Evolutionary conservation across 331 rosid genomes (phyloP), one percentile per base, ranked within the genome.

Genomic region (Cydonia oblonga): DNA sequence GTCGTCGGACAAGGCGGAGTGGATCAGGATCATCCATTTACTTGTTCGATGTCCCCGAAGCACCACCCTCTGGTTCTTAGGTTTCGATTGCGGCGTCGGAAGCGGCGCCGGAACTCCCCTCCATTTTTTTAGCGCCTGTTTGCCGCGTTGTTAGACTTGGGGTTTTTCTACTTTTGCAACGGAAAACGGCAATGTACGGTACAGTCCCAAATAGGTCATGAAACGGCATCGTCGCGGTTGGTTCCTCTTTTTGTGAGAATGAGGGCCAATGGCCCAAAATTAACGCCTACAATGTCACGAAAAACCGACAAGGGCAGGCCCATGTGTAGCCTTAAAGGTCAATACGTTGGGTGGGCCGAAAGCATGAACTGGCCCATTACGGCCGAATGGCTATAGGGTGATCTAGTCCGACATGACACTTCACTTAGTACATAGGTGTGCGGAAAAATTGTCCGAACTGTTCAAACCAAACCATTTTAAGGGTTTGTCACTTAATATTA

Each of bases 61-160:
- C 54, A 82, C 97, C 98, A 93, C 26, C 97, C 97, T 73, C 89
- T 72, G 24, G 44, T 75, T 67, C 54, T 81, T 74, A 93, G 88
- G 92, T 68, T 89, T 90, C 97, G 28, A 87, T 38, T 64, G 87
- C 75, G 11, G 83, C 63, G 3, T 80, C 83, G 23, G 75, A 68
- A 24, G 52, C 75, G 5, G 52, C 75, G 8, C 74, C 29, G 49
- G 69, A 77, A 70, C 51, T 84, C 51, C 40, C 74, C 30, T 78
- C 92, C 92, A 87, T 83, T 59, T 58, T 58, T 72, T n/a, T n/a
- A 23, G 54, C 77, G 75, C 53, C 59, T 49, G 30, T 32, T 72
- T 51, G 20, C 22, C 42, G 26, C 23, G n/a, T 23, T 38, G 29
- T 42, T 33, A 35, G 66, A 2, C 9, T 10, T 51, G 68, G 73